Conservation (phyloP, 2,329 filamentous ascomycete species). For the Diplodia scrobiculata region DNA sequence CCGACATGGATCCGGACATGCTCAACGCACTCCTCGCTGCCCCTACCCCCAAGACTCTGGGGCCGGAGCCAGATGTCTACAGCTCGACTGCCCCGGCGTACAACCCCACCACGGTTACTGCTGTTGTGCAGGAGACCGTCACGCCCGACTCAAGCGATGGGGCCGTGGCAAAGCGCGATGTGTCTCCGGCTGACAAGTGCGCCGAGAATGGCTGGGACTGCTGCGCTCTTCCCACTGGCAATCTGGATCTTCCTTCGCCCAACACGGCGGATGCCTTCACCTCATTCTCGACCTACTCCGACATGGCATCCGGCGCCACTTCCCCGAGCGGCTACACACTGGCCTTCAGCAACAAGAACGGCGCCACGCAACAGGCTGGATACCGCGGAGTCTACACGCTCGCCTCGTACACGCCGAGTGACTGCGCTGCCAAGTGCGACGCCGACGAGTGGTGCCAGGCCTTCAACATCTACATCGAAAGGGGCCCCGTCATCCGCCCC, state of each 20-base stretch:
- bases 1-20: not conserved
- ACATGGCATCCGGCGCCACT: not conserved
- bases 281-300: not conserved
- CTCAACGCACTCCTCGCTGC: not conserved
- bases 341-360: constrained; percentile 28
- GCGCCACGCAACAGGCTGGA: constrained; percentile 28
- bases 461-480: constrained; percentile 36
- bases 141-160: not conserved
- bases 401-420: constrained; percentile 28
- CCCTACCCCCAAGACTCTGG: not conserved
- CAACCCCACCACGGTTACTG: not conserved
- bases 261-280: constrained; percentile 5
- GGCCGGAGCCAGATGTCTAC: not conserved
- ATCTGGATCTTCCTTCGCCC: not conserved
- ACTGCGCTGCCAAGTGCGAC: constrained; percentile 31
- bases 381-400: constrained; percentile 31
- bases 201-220: constrained; percentile 7
- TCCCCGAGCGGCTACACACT: constrained; percentile 26
- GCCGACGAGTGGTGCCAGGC: constrained; percentile 30
- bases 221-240: constrained; percentile 14
- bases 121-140: not conserved
- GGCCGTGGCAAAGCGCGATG: not conserved
- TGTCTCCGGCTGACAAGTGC: not conserved
- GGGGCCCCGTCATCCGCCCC: constrained; percentile 31
- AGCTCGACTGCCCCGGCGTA: not conserved